These are phyloP conservation scores for Apiospora kogelbergensis DNA, from an alignment of 2,329 filamentous ascomycete species.

Conservation along the genomic window DNA sequence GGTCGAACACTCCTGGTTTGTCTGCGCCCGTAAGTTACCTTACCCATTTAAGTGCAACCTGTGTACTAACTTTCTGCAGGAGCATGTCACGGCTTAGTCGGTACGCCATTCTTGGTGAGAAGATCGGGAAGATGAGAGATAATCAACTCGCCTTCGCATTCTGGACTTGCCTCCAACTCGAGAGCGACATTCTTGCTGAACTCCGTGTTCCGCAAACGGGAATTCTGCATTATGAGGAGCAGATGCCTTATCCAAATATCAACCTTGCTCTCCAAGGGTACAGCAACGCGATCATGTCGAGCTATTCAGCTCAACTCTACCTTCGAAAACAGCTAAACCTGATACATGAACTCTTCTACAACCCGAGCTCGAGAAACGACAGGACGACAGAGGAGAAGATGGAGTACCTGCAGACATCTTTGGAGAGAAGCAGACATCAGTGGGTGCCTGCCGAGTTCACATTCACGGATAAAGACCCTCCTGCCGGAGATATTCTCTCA, in stretches of 20 bases:
- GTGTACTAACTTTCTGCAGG: slow-evolving; percentile 28
- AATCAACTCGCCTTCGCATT: slow-evolving; percentile 76
- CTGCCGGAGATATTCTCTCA: slow-evolving; percentile 73
- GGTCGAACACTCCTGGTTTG: slow-evolving; percentile 66
- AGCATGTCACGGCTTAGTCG: slow-evolving; percentile 49
- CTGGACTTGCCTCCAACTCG: slow-evolving; percentile 91
- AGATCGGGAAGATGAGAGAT: slow-evolving; percentile 44
- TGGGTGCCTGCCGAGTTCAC: slow-evolving; percentile 51
- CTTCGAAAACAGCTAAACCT: slow-evolving; percentile 64
- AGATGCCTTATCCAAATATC: slow-evolving; percentile 67
- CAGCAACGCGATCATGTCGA: slow-evolving; percentile 50
- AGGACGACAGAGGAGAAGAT: slow-evolving; percentile 38
- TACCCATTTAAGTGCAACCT: slow-evolving; percentile 9
- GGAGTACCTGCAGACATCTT: slow-evolving; percentile 46
- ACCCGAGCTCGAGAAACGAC: slow-evolving; percentile 38
- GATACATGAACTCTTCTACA: slow-evolving; percentile 58
- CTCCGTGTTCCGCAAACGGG: slow-evolving; percentile 63
- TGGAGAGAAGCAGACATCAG: slow-evolving; percentile 41
- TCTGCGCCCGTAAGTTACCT: slow-evolving; percentile 67
- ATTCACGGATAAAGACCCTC: slow-evolving; percentile 68
- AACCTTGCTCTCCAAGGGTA: slow-evolving; percentile 44
- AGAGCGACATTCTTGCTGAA: slow-evolving; percentile 93
- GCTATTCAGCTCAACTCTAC: slow-evolving; percentile 64
- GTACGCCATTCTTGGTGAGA: slow-evolving; percentile 35
- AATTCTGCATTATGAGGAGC: slow-evolving; percentile 60